Percentiles rank a stretch among this genome's conserved stretches.
Conservation (phyloP, 768 basidiomycete genomes). For the Tubosaeta sp. region DNA sequence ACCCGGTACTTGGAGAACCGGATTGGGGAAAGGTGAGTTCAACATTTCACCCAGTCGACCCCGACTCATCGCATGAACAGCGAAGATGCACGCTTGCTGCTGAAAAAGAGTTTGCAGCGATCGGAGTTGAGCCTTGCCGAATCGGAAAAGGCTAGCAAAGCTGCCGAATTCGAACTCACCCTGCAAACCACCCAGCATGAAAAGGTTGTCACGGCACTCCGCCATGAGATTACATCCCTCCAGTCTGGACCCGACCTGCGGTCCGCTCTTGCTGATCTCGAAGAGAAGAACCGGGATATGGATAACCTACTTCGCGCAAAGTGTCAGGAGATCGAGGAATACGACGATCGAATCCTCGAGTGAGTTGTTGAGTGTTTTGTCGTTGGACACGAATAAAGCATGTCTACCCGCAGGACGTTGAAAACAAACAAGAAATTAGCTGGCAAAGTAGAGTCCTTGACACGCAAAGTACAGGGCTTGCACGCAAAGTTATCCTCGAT, state of each 20-base stretch:
- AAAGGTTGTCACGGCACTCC: constrained; percentile 55
- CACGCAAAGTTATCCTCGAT: constrained; percentile 61
- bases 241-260: constrained; percentile 53
- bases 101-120: constrained; percentile 39
- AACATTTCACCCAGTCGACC: not conserved
- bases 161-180: constrained; percentile 62
- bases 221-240: constrained; percentile 51
- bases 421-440: constrained; percentile 78
- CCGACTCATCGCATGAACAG: constrained; percentile 33
- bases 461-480: constrained; percentile 67
- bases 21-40: constrained; percentile 53
- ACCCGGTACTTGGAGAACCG: constrained; percentile 61
- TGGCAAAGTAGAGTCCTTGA: constrained; percentile 64
- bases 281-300: constrained; percentile 72
- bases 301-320: constrained; percentile 66
- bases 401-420: constrained; percentile 47
- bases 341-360: constrained; percentile 79
- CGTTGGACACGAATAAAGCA: constrained; percentile 2
- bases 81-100: constrained; percentile 39
- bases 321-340: constrained; percentile 76
- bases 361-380: constrained; percentile 28
- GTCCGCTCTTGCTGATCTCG: constrained; percentile 52
- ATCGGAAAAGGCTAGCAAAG: constrained; percentile 54
- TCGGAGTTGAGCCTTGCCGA: constrained; percentile 43
- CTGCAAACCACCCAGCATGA: constrained; percentile 65